A percentile compares a stretch with the other conserved stretches of the same genome.
Evolutionary conservation across 805 yeast species (phyloP).

Genomic region (Wickerhamomyces xylosicus): DNA sequence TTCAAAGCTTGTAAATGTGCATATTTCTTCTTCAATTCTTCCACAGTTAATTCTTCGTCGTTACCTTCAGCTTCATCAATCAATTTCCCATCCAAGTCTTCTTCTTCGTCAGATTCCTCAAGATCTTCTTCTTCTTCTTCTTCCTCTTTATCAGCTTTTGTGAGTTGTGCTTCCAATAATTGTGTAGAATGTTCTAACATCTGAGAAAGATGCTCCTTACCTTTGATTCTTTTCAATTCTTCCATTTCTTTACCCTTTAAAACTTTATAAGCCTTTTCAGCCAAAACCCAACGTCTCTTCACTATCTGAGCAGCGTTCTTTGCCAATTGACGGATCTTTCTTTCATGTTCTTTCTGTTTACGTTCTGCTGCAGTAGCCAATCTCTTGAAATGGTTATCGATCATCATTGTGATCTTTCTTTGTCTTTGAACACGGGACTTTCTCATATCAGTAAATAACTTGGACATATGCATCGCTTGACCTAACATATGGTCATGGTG

Average conservation of each 20-base stretch:
- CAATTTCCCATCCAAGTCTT: constrained; percentile 14
- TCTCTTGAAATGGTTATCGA: constrained; percentile 80
- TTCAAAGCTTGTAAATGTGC: constrained; percentile 16
- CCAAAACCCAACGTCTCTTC: constrained; percentile 82
- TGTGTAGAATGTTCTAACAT: constrained; percentile 89
- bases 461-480: constrained; percentile 68
- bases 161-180: constrained; percentile 75
- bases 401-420: constrained; percentile 65
- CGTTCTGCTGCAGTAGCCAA: constrained; percentile 85
- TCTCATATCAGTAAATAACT: constrained; percentile 55
- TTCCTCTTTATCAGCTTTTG: constrained; percentile 24
- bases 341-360: constrained; percentile 64
- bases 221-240: constrained; percentile 67
- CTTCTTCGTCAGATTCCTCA: constrained; percentile 24
- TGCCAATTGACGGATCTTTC: constrained; percentile 59
- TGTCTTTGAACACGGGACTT: constrained; percentile 57
- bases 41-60: constrained; percentile 21
- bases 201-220: constrained; percentile 78
- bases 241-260: constrained; percentile 72
- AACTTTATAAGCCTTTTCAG: constrained; percentile 68
- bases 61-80: constrained; percentile 9
- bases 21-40: constrained; percentile 16
- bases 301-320: constrained; percentile 76
- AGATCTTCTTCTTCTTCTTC: constrained; percentile 10
- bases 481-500: constrained; percentile 65